Percentiles rank a stretch among this genome's conserved stretches.
Conservation (phyloP, 2,329 filamentous ascomycete species). For the Coniochaeta pulveracea region DNA sequence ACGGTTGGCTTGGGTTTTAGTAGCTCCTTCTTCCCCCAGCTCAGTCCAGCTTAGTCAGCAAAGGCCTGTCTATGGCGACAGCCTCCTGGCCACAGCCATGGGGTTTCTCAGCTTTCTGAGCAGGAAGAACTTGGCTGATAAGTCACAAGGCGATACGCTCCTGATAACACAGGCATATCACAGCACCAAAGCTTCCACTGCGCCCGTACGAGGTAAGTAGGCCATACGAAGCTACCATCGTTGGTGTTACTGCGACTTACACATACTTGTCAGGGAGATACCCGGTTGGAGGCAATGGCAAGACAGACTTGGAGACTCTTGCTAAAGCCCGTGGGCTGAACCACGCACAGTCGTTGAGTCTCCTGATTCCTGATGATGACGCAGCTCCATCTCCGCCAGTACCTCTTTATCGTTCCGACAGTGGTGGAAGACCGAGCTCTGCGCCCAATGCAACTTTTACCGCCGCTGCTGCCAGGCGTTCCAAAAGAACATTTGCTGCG, state of each 20-base stretch:
- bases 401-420: slow-evolving; percentile 17
- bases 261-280: slow-evolving; percentile 20
- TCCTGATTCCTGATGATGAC: slow-evolving; percentile 7
- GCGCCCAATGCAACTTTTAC: slow-evolving; percentile 18
- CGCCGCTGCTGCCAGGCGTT: slow-evolving; percentile 4
- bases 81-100: slow-evolving; percentile 12
- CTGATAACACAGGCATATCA: slow-evolving; percentile 13
- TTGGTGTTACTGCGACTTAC: slow-evolving; percentile 3
- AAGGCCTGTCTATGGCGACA: slow-evolving; percentile 7
- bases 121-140: slow-evolving; percentile 12
- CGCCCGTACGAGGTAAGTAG: slow-evolving; percentile 14
- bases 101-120: slow-evolving; percentile 20
- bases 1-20: too few species aligned
- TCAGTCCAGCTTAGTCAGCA: too few species aligned
- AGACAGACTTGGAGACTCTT: slow-evolving; percentile 22
- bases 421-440: slow-evolving; percentile 23
- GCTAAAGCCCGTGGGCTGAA: slow-evolving; percentile 20
- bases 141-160: slow-evolving; percentile 7
- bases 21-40: too few species aligned
- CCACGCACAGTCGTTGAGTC: slow-evolving; percentile 12
- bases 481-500: not conserved
- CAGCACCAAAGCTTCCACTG: slow-evolving; percentile 8
- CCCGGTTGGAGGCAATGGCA: slow-evolving; percentile 28
- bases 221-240: not conserved
- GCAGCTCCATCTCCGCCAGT: slow-evolving; percentile 19